Conservation (phyloP, 306 rosid genomes). For the Dicorynia guianensis region DNA sequence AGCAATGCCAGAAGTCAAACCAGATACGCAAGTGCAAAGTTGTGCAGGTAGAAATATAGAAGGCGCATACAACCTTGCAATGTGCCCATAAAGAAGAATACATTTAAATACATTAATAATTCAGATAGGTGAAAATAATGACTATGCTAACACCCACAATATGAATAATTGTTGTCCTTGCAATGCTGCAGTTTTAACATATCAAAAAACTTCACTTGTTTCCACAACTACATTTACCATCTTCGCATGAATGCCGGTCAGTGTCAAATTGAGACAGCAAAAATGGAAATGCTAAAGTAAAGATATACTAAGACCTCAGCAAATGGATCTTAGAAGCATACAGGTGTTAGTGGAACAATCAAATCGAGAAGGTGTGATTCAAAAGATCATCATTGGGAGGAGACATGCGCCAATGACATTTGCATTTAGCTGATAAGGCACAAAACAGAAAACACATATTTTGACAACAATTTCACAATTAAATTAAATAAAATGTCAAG, state of each 20-base stretch:
- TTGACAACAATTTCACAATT: conserved; percentile 11
- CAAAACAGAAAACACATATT: conserved; percentile 2
- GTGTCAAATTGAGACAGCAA: conserved; percentile 16
- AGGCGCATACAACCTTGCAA: neutral
- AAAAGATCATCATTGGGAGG: conserved; percentile 30
- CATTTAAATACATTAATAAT: neutral
- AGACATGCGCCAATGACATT: conserved; percentile 3
- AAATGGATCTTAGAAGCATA: neutral
- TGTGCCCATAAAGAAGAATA: too few species aligned
- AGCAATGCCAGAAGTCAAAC: conserved; percentile 36
- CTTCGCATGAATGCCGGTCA: conserved; percentile 15
- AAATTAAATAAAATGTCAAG: conserved; percentile 15
- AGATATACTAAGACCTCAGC: neutral
- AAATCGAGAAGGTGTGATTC: neutral
- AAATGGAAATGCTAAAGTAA: neutral
- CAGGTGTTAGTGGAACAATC: neutral
- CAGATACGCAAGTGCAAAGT: conserved; percentile 17
- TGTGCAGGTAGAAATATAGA: conserved; percentile 10
- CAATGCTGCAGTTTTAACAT: conserved; percentile 1
- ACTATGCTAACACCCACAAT: neutral
- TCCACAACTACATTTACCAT: neutral
- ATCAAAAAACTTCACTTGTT: neutral
- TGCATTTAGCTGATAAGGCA: conserved; percentile 10
- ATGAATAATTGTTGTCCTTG: neutral
- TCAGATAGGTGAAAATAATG: conserved; percentile 4